Evolutionary conservation across 2,329 filamentous ascomycete species (phyloP).

Genomic region (Ceratocystis cacaofunesta): DNA sequence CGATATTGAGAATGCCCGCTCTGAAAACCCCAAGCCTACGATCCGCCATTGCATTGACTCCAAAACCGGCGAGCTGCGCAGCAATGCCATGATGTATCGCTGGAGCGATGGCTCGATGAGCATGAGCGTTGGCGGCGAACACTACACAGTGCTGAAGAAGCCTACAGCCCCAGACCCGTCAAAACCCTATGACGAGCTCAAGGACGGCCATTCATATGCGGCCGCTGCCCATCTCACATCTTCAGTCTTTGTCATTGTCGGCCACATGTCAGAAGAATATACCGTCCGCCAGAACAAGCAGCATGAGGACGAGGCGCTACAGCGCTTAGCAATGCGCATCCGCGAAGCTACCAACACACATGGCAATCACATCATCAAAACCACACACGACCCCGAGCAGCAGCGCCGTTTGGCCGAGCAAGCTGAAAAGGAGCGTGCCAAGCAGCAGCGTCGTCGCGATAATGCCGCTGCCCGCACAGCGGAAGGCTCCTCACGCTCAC

Average conservation of each 20-base stretch:
- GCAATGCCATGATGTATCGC: constrained; percentile 58
- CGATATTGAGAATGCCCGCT: constrained; percentile 37
- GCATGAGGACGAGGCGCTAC: constrained; percentile 55
- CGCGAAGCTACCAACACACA: constrained; percentile 44
- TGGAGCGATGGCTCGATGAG: constrained; percentile 72
- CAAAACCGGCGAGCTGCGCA: constrained; percentile 51
- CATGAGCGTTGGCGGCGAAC: constrained; percentile 57
- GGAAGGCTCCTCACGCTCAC: constrained; percentile 34
- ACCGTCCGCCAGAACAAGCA: constrained; percentile 52
- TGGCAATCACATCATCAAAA: constrained; percentile 51
- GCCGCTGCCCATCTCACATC: constrained; percentile 55
- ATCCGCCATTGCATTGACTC: constrained; percentile 56
- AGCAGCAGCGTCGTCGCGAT: constrained; percentile 50
- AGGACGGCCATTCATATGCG: constrained; percentile 64
- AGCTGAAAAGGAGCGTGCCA: constrained; percentile 58
- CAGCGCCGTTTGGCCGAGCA: constrained; percentile 59
- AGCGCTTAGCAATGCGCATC: constrained; percentile 52
- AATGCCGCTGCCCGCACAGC: constrained; percentile 51
- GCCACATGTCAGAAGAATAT: constrained; percentile 61
- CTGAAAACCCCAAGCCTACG: constrained; percentile 47
- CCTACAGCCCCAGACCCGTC: constrained; percentile 46
- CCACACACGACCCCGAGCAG: constrained; percentile 59
- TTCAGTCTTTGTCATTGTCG: constrained; percentile 55
- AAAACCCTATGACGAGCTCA: constrained; percentile 48
- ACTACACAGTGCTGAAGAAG: constrained; percentile 62